phyloP scores from a whole-genome alignment of 176 grass and related monocot genomes.

The Triticum urartu region DNA sequence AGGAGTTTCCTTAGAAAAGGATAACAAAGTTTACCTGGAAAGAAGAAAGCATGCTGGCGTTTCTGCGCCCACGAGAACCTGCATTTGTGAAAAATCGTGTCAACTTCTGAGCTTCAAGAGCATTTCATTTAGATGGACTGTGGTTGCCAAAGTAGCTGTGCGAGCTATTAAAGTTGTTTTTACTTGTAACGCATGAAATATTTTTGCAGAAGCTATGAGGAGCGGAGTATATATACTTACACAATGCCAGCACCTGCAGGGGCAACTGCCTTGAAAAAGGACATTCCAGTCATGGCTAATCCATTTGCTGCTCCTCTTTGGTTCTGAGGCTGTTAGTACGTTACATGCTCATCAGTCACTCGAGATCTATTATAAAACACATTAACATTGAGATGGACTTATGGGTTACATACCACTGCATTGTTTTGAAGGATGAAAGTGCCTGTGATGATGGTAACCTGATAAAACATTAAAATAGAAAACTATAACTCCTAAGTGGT shows the following conservation, averaged over 20 bases:
- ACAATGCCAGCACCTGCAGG: constrained; percentile 49
- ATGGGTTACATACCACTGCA: constrained; percentile 39
- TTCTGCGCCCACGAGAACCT: constrained; percentile 91
- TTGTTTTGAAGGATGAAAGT: constrained; percentile 50
- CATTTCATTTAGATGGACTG: neutral
- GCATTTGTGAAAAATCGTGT: constrained; percentile 6
- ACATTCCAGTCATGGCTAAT: constrained; percentile 51
- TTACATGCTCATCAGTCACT: neutral
- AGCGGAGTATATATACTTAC: constrained; percentile 33
- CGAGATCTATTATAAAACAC: neutral
- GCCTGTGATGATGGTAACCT: constrained; percentile 47
- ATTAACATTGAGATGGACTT: neutral
- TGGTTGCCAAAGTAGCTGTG: neutral
- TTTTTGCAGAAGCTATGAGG: neutral
- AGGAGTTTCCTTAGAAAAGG: neutral
- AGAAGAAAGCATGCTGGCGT: constrained; percentile 57
- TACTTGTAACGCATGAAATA: neutral
- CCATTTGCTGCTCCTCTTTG: constrained; percentile 61
- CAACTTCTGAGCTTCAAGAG: neutral
- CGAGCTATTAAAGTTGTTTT: neutral
- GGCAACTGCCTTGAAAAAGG: constrained; percentile 55
- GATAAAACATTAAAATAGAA: neutral
- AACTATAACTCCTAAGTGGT: neutral
- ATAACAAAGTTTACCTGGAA: constrained; percentile 46
- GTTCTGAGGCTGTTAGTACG: constrained; percentile 39